Evolutionary conservation across 805 yeast species (phyloP), one percentile per base, ranked within the genome.

Genomic region (Schizosaccharomyces lindneri): DNA sequence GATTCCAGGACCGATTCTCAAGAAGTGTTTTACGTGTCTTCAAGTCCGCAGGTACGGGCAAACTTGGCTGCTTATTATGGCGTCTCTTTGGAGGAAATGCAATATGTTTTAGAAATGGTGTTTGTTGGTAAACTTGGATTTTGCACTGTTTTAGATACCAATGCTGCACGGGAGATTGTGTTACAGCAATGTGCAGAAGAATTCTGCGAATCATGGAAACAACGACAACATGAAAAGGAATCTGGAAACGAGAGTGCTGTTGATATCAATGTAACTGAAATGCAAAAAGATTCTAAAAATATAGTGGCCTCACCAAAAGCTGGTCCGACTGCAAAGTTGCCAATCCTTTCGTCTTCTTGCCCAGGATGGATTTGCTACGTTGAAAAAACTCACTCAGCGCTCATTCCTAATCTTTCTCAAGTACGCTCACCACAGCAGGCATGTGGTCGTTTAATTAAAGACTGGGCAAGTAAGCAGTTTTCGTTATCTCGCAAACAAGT

Each of bases 321-420:
- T 5, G 27, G 39, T 13, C n/a, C 51, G 15, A 9, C 39, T 21
- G 6, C 48, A n/a, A 13, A 21, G 21, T 51, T 43, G 36, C 94
- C 95, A 0, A 68, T 79, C 1, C 70, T 93, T 59, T 78, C 88
- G 31, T 80, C 88, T 15, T 77, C 84, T 0, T 90, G 97, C 71
- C 98, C 98, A 0, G 98, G 98, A 0, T 93, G 95, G 87, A 93
- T 93, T 0, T 76, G 93, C 32, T 93, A 93, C 68, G 95, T 90
- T 0, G 97, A 93, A 66, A 93, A 93, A 74, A 89, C 97, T 0
- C 96, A 90, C 69, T 94, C 95, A 0, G 82, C 85, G 65, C 74
- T 93, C 9, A 72, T 88, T 17, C 84, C 89, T 0, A 74, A 77
- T 63, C 69, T 93, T 63, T 80, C 94, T 13, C 77, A 78, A 43